Evolutionary conservation across 2,329 filamentous ascomycete genomes (phyloP), one percentile per base, ranked within the genome.

Genomic region (Ophioceras dolichostomum): DNA sequence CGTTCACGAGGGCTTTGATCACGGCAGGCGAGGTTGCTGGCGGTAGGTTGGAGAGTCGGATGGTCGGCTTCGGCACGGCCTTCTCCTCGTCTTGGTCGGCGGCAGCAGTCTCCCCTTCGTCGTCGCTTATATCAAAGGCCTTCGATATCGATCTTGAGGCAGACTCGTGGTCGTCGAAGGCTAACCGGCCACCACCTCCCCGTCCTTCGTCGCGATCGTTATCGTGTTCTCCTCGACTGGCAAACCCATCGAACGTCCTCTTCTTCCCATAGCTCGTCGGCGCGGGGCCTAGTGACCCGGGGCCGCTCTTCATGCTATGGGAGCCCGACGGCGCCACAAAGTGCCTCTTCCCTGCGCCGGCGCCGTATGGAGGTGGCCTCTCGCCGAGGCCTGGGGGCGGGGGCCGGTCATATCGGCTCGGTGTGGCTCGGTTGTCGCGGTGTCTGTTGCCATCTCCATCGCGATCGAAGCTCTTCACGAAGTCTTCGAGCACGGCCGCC

Each of bases 401-500:
- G 48, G 50, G 45, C 51, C 58, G 46, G 50, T 53, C 41, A 38
- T 38, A 44, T 38, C 40, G 45, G 24, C 34, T 50, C 34, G 38
- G 39, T 40, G 17, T 44, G 44, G 10, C 39, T 33, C 10, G 40
- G 19, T 22, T 41, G 20, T 34, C 43, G 42, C 28, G 41, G 28
- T 33, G 24, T 18, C 60, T 54, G 41, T 64, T 57, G 31, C 68
- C 64, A 29, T 69, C 65, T 19, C 72, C 70, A 27, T 79, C 74
- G 42, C 71, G 65, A 32, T 77, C 78, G 49, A 84, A 83, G 39
- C 72, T 86, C 58, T 89, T 89, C 39, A 91, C 76, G 47, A 94
- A 94, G 46, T 89, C 85, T 48, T 86, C 77, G 56, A 88, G 83
- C 1, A 87, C 85, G 18, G 85, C 86, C 17, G 83, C 84, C 6